Percentiles rank a stretch among this genome's conserved stretches.
phyloP scores from a whole-genome alignment of 2,329 filamentous ascomycete genomes.

The Monilinia laxa region DNA sequence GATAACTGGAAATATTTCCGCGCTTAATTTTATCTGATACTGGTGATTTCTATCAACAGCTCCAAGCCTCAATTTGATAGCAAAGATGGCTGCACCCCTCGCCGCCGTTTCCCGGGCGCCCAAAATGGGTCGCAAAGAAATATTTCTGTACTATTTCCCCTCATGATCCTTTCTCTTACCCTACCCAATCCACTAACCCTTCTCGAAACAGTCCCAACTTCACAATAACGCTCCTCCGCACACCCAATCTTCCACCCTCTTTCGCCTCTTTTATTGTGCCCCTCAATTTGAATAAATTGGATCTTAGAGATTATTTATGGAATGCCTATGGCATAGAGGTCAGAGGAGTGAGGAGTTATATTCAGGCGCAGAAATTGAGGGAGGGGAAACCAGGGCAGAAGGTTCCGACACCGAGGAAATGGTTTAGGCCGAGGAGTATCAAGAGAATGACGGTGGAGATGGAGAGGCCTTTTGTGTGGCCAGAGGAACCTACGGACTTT shows the following conservation, averaged over 20 bases:
- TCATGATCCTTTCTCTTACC: background rate
- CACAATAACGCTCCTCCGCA: conserved; percentile 74
- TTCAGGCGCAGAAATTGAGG: conserved; percentile 67
- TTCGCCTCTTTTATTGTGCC: conserved; percentile 91
- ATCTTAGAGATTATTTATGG: conserved; percentile 91
- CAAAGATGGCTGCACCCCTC: conserved; percentile 29
- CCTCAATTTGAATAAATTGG: conserved; percentile 91
- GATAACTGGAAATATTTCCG: conserved; percentile 9
- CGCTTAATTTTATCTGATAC: conserved; percentile 14
- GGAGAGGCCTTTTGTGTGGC: conserved; percentile 84
- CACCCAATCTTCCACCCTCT: conserved; percentile 68
- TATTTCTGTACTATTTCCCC: conserved; percentile 52
- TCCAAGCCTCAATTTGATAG: conserved; percentile 1
- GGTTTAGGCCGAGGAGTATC: conserved; percentile 67
- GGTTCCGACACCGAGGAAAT: conserved; percentile 50
- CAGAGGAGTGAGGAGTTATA: conserved; percentile 71
- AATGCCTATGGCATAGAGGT: conserved; percentile 78
- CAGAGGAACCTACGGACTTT: conserved; percentile 63
- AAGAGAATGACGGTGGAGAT: conserved; percentile 98
- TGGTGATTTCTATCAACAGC: conserved; percentile 17
- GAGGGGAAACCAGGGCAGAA: conserved; percentile 47
- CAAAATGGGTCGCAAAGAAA: conserved; percentile 52
- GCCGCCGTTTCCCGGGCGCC: conserved; percentile 27
- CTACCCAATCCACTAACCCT: conserved; percentile 18
- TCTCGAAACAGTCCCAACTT: conserved; percentile 68